Conservation (phyloP, 1,284 basidiomycete species). For the Trichosporon sp. region DNA sequence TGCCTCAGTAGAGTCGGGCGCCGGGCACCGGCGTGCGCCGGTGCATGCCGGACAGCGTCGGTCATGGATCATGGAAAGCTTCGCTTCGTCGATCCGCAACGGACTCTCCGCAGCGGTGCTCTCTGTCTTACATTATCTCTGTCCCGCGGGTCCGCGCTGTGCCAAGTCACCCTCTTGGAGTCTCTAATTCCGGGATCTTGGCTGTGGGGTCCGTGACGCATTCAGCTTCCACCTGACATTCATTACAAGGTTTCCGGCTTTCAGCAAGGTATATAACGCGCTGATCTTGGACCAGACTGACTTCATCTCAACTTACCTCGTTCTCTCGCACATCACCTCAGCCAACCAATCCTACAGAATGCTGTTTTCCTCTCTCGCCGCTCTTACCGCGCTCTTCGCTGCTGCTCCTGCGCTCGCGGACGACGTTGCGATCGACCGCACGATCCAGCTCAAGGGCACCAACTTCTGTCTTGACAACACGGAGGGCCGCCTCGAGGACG, state of each 20-base stretch:
- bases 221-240: too few species aligned
- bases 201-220: too few species aligned
- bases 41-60: too few species aligned
- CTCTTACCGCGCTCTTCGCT: not conserved
- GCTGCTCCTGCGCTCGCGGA: not conserved
- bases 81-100: not conserved
- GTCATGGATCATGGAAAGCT: not conserved
- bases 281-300: not conserved
- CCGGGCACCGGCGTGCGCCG: too few species aligned
- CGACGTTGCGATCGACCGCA: conserved; percentile 5
- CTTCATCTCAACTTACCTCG: not conserved
- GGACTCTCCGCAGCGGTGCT: not conserved
- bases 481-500: conserved; percentile 2
- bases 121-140: not conserved
- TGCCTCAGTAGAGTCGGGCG: too few species aligned
- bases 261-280: too few species aligned
- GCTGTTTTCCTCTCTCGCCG: not conserved
- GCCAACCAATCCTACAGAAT: not conserved
- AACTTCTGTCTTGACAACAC: conserved; percentile 16
- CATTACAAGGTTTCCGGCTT: too few species aligned
- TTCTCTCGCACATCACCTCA: not conserved
- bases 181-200: not conserved
- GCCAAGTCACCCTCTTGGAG: not conserved
- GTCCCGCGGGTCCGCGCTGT: not conserved
- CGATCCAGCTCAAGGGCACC: conserved; percentile 2